Evolutionary conservation across 495 filamentous ascomycete species (phyloP), one percentile per base, ranked within the genome.

Genomic region (Aeminium ludgeri): DNA sequence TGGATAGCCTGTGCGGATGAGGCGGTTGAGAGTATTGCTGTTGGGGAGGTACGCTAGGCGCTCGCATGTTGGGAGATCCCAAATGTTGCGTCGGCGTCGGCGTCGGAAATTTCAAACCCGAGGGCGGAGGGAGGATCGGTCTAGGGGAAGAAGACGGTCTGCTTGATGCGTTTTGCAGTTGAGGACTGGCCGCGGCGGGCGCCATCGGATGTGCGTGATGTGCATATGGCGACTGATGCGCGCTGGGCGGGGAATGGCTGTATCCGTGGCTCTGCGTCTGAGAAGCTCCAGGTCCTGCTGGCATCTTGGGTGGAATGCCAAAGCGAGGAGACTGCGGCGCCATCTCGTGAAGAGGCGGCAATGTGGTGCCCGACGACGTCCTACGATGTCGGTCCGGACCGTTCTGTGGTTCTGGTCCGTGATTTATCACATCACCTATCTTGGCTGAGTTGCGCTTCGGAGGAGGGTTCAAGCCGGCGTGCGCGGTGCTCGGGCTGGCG

Each of bases 221-320:
- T 10, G 45, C 38, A 38, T 61, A 59, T 17, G 55, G 50, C 10
- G 58, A 56, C 2, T 43, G 52, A 39, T 55, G 48, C 10, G 20
- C 38, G 8, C 13, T 27, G 6, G 36, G 12, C 12, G 45, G 45
- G 28, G 45, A 34, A 6, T 49, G 41, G 17, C 11, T 19, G 20
- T 49, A 44, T 31, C 18, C 38, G 23, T 11, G 41, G 2, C 31
- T 2, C 34, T 31, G 7, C 25, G 34, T 18, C 10, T 13, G 13
- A 13, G 42, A 12, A 44, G 40, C 17, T 44, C 34, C 27, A 41
- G 10, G 19, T 39, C 40, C 12, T 40, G 16, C 34, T 10, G 41
- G 35, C 19, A 50, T 20, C 18, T 45, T 49, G 19, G 47, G 47
- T 29, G 41, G 47, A 10, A 50, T 41, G 13, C 42, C 48, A 19